Conservation (phyloP, 202 grass and related monocot species). For the Setaria italica region DNA sequence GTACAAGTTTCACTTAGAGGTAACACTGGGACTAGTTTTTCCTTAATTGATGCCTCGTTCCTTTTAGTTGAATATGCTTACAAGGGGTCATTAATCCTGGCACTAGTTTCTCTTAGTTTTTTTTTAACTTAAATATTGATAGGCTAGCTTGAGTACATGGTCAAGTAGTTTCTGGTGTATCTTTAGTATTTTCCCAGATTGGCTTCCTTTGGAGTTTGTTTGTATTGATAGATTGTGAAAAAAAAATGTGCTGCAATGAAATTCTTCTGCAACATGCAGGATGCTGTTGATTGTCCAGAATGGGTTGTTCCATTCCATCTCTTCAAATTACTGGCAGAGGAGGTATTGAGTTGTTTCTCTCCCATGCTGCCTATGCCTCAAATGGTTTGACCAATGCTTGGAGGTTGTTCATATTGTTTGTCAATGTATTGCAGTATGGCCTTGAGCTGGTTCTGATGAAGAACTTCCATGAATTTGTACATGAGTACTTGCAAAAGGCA, state of each 20-base stretch:
- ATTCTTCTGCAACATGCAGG: constrained; percentile 59
- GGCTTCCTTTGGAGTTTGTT: neutral
- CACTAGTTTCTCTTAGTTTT: neutral
- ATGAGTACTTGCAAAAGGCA: constrained; percentile 77
- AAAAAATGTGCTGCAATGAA: constrained; percentile 22
- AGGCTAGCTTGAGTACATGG: neutral
- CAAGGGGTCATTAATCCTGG: neutral
- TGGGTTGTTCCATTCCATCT: constrained; percentile 95
- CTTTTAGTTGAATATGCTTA: constrained; percentile 20
- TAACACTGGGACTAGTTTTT: constrained; percentile 44
- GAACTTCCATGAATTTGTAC: constrained; percentile 93
- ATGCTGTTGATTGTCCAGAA: constrained; percentile 97
- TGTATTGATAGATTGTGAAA: neutral
- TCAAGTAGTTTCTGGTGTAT: constrained; percentile 13
- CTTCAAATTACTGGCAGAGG: constrained; percentile 83
- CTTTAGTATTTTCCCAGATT: neutral
- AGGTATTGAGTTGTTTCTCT: constrained; percentile 57
- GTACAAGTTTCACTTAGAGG: constrained; percentile 98
- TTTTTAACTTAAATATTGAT: constrained; percentile 10
- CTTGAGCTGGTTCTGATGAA: constrained; percentile 86
- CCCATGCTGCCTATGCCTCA: neutral
- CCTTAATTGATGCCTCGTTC: constrained; percentile 26
- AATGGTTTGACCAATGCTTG: constrained; percentile 1
- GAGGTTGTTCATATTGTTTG: constrained; percentile 33
- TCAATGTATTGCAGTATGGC: constrained; percentile 62